Percentiles rank a stretch among this genome's conserved stretches.
Evolutionary conservation across 2,329 filamentous ascomycete genomes (phyloP).

Genomic region (Colletotrichum chrysophilum): DNA sequence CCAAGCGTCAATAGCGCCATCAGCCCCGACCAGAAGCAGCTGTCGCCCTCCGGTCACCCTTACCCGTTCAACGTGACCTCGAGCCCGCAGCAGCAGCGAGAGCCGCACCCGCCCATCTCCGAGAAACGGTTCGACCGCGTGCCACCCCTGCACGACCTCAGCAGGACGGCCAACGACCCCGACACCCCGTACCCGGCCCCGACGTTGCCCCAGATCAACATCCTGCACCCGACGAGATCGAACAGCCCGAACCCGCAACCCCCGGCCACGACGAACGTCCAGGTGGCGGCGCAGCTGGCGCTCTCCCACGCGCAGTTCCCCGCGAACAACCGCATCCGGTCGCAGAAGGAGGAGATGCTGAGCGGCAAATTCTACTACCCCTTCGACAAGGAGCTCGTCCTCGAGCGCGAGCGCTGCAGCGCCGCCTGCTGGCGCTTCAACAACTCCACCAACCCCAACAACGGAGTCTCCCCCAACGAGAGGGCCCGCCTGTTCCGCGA

Average conservation of each 20-base stretch:
- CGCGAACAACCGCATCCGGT: slow-evolving; percentile 44
- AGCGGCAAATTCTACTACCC: slow-evolving; percentile 79
- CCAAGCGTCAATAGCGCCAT: slow-evolving; percentile 58
- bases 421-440: slow-evolving; percentile 87
- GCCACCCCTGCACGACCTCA: slow-evolving; percentile 65
- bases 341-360: slow-evolving; percentile 92
- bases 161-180: slow-evolving; percentile 52
- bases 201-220: slow-evolving; percentile 62
- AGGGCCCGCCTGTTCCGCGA: slow-evolving; percentile 73
- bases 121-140: slow-evolving; percentile 65
- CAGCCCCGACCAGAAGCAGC: slow-evolving; percentile 63
- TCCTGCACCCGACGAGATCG: slow-evolving; percentile 56
- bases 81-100: slow-evolving; percentile 30
- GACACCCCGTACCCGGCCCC: slow-evolving; percentile 56
- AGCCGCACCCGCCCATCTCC: slow-evolving; percentile 38
- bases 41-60: slow-evolving; percentile 41
- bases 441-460: slow-evolving; percentile 76
- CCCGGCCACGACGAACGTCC: slow-evolving; percentile 46
- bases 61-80: background rate
- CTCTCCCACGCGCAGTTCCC: slow-evolving; percentile 60
- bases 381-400: slow-evolving; percentile 76
- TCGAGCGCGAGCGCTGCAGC: slow-evolving; percentile 86
- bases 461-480: slow-evolving; percentile 72
- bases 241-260: slow-evolving; percentile 49
- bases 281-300: slow-evolving; percentile 64